These are phyloP conservation scores for Fusarium burgessii DNA, from an alignment of 2,329 filamentous ascomycete species.

Conservation along the genomic window DNA sequence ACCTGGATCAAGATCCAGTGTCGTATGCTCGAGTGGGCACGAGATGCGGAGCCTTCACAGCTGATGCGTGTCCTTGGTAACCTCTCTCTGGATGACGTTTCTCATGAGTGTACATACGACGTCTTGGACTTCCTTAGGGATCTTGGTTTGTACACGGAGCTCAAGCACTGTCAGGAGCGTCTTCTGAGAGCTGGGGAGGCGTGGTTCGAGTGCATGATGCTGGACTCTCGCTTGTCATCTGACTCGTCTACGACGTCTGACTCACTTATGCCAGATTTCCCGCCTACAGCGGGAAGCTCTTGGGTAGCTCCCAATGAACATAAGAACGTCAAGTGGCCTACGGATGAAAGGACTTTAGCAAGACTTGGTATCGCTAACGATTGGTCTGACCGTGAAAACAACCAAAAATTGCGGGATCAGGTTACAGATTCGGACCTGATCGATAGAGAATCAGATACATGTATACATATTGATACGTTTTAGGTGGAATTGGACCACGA, in stretches of 20 bases:
- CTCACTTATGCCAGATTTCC: too few species aligned
- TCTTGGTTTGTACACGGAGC: conserved; percentile 49
- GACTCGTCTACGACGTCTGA: background rate
- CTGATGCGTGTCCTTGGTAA: conserved; percentile 46
- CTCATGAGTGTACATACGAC: conserved; percentile 47
- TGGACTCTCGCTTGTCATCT: background rate
- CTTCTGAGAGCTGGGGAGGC: conserved; percentile 43
- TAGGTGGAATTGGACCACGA: background rate
- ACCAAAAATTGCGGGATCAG: too few species aligned
- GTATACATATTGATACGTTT: background rate
- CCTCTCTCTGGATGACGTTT: conserved; percentile 22
- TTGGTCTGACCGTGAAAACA: too few species aligned
- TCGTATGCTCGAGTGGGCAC: conserved; percentile 47
- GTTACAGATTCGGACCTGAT: too few species aligned
- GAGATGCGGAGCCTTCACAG: conserved; percentile 47
- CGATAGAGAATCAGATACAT: too few species aligned
- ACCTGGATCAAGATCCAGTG: conserved; percentile 52
- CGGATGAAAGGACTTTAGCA: too few species aligned
- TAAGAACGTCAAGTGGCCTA: too few species aligned
- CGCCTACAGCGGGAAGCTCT: background rate
- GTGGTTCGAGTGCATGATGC: conserved; percentile 42
- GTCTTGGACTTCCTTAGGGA: conserved; percentile 53
- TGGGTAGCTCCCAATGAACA: background rate
- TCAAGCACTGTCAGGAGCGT: conserved; percentile 43
- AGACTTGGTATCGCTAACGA: too few species aligned